phyloP scores from a whole-genome alignment of 768 basidiomycete species.

The Russula dissimulans region DNA sequence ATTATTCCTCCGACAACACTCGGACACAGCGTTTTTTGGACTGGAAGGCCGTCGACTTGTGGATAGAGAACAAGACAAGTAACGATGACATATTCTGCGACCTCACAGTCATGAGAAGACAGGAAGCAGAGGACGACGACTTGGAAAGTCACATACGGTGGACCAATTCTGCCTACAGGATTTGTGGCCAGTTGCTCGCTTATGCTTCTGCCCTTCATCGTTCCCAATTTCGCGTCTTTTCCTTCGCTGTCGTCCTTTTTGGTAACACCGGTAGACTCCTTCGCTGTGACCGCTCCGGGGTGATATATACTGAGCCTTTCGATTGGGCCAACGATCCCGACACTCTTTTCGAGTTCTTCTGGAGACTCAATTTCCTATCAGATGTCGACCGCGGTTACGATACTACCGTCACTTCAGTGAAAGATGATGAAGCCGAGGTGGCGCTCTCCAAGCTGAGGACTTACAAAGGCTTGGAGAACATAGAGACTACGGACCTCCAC shows the following conservation, averaged over 20 bases:
- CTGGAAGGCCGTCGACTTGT: constrained; percentile 3
- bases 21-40: neutral
- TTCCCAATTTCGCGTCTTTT: constrained; percentile 4
- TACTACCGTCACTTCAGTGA: neutral
- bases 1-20: neutral
- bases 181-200: neutral
- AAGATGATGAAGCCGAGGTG: neutral
- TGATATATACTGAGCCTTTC: constrained; percentile 2
- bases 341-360: neutral
- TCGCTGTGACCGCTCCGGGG: constrained; percentile 3
- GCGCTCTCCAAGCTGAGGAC: neutral
- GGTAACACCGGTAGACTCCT: neutral
- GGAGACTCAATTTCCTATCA: constrained; percentile 2
- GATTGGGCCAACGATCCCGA: neutral
- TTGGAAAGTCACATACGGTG: neutral
- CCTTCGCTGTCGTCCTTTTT: neutral
- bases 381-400: neutral
- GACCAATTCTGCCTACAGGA: neutral
- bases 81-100: neutral
- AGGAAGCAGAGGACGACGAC: neutral
- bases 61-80: neutral
- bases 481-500: neutral
- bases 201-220: neutral
- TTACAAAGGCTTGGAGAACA: neutral
- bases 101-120: neutral